A percentile compares a stretch with the other conserved stretches of the same genome.
These are phyloP conservation scores for Xanthoconium stramineum DNA, from an alignment of 768 basidiomycete genomes.

Conservation along the genomic window DNA sequence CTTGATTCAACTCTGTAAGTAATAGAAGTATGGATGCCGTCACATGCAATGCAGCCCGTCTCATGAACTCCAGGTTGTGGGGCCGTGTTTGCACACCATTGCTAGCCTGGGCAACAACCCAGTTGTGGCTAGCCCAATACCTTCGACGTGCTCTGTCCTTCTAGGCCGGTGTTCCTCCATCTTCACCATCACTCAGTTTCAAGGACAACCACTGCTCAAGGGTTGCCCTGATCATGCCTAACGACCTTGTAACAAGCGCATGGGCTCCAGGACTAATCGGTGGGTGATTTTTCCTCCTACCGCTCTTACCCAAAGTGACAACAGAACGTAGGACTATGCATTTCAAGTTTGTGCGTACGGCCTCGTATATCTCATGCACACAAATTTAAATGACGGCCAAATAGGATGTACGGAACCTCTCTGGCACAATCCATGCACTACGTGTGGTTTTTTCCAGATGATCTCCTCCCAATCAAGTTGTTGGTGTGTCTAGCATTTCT, in stretches of 20 bases:
- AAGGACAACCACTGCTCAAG: background rate
- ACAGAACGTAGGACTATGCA: background rate
- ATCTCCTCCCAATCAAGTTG: conserved; percentile 2
- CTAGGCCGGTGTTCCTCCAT: no score
- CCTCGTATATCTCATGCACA: background rate
- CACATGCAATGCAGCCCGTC: no score
- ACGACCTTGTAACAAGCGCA: background rate
- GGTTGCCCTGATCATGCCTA: conserved; percentile 3
- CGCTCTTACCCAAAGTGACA: background rate
- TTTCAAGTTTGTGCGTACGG: conserved; percentile 6
- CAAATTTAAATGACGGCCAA: background rate
- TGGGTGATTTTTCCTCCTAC: background rate
- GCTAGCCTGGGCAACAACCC: no score
- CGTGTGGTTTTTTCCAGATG: conserved; percentile 3
- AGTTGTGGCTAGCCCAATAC: no score
- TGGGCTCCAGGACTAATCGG: conserved; percentile 15
- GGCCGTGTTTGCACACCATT: no score
- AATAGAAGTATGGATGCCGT: no score
- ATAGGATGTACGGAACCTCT: conserved; percentile 12
- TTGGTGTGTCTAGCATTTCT: background rate
- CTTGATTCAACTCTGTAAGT: no score
- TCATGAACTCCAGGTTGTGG: no score
- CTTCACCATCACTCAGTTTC: no score
- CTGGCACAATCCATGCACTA: conserved; percentile 6
- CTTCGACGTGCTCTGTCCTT: no score